phyloP scores from a whole-genome alignment of 768 basidiomycete genomes.

The Serendipita vermifera region DNA sequence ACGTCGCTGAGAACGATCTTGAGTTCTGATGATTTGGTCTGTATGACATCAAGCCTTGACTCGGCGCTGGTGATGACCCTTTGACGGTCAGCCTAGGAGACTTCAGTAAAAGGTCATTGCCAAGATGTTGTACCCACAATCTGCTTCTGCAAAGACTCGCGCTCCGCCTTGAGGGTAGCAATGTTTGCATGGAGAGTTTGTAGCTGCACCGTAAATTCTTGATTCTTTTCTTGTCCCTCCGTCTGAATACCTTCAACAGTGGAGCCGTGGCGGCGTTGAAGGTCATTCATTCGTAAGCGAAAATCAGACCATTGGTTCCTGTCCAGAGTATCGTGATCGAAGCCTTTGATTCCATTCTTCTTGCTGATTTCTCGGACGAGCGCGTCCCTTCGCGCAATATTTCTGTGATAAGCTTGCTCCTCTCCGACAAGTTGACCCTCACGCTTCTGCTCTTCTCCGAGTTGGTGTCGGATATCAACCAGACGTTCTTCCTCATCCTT shows the following conservation, averaged over 20 bases:
- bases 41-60: conserved; percentile 40
- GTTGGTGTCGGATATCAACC: conserved; percentile 18
- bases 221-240: conserved; percentile 42
- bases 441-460: conserved; percentile 20
- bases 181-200: conserved; percentile 43
- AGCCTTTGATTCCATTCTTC: conserved; percentile 61
- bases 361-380: conserved; percentile 57
- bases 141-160: conserved; percentile 38
- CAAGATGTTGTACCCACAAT: conserved; percentile 31
- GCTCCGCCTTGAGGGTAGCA: conserved; percentile 42
- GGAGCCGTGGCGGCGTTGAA: conserved; percentile 46
- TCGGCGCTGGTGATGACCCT: conserved; percentile 40
- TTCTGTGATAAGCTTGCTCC: conserved; percentile 63
- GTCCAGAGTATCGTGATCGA: conserved; percentile 53
- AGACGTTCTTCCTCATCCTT: conserved; percentile 16
- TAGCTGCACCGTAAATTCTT: conserved; percentile 52
- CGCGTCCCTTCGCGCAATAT: conserved; percentile 56
- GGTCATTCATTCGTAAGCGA: conserved; percentile 45
- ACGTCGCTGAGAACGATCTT: conserved; percentile 46
- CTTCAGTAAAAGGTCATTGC: not conserved
- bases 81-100: conserved; percentile 12
- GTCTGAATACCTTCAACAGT: conserved; percentile 53
- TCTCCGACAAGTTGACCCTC: conserved; percentile 57
- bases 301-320: conserved; percentile 64
- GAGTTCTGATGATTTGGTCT: conserved; percentile 41